Base-by-base conservation (phyloP, 2,329 filamentous ascomycete species). In the Emergomyces africanus region DNA sequence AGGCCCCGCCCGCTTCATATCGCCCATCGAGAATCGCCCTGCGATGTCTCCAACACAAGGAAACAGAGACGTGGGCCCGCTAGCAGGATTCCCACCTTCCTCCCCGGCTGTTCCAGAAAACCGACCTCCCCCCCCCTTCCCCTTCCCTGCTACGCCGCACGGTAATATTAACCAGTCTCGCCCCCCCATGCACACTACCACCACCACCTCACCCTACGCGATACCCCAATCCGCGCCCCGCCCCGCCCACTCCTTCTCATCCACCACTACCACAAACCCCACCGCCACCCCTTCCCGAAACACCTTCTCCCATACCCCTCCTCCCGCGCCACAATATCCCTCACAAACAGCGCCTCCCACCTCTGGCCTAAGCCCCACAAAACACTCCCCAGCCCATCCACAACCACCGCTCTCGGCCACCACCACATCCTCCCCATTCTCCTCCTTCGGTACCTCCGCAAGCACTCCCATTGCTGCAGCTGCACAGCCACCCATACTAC, bases 11-110 rank as follows among this genome's bases (percentile, higher is more conserved):
- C 64, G 53, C 28, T 65, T 69, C 39, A 66, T 69, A 15, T 76
- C 75, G 8, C 74, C 75, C 20, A 71, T 77, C 23, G 71, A 77
- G 53, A 77, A 76, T 59, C 73, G 71, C 15, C 75, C 76, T 0
- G 74, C 75, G 1, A 76, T 78, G 71, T 78, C 77, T 23, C 76
- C 77, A 25, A 75, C 79, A 59, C 66, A 80, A 70, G 71, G 79
- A 59, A 71, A 81, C 67, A 67, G 76, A 69, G 71, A 81, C 66
- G 67, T 77, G 51, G 75, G 75, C 3, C 74, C 72, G 56, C 68
- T 78, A 50, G 75, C 74, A 23, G 75, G 75, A 9, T 73, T 77
- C 48, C 74, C 72, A n/a, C 65, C 68, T 1, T 56, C 59, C 8
- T 62, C 59, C 4, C 62, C 66, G 28, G 63, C 60, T 15, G 59